A percentile compares a stretch with the other conserved stretches of the same genome.
Evolutionary conservation across 163 green algal genomes (phyloP).

Genomic region (Scenedesmus sp.): DNA sequence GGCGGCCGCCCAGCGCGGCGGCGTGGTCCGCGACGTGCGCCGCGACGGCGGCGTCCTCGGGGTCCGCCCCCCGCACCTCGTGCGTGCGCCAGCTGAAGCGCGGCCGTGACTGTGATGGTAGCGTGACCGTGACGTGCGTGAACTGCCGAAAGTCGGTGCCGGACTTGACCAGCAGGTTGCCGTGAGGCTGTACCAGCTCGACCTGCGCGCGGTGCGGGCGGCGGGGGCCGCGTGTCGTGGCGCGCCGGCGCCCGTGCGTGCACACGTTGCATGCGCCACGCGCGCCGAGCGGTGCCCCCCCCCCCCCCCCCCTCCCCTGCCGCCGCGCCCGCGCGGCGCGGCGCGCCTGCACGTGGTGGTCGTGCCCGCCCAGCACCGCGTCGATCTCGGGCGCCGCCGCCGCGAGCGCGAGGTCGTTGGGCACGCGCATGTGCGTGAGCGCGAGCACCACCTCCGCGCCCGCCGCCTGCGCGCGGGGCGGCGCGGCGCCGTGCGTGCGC

Average conservation of each 20-base stretch:
- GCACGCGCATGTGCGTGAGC: constrained; percentile 85
- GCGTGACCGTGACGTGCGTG: constrained; percentile 41
- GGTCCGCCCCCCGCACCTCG: no score
- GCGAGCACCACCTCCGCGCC: constrained; percentile 80
- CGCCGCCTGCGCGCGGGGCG: constrained; percentile 39
- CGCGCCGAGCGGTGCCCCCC: no score
- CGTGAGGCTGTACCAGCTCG: constrained; percentile 49
- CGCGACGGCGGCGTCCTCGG: no score
- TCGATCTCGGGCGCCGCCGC: constrained; percentile 70
- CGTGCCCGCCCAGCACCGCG: constrained; percentile 80
- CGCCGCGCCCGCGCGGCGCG: not conserved
- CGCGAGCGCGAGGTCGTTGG: constrained; percentile 75
- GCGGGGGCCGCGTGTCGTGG: no score
- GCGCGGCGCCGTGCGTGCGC: not conserved
- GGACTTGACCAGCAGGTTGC: constrained; percentile 72
- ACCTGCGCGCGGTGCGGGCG: constrained; percentile 20
- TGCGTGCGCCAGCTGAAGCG: constrained; percentile 47
- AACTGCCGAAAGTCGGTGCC: constrained; percentile 77
- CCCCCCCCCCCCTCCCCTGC: no score
- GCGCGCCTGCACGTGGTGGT: constrained; percentile 59
- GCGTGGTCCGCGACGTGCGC: constrained; percentile 53
- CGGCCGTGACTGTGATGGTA: not conserved
- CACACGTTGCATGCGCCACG: no score
- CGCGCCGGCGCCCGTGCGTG: no score
- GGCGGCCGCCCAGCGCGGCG: constrained; percentile 30